Evolutionary conservation across 352 stramenopile species (phyloP).

Genomic region (Globisporangium viniferum): DNA sequence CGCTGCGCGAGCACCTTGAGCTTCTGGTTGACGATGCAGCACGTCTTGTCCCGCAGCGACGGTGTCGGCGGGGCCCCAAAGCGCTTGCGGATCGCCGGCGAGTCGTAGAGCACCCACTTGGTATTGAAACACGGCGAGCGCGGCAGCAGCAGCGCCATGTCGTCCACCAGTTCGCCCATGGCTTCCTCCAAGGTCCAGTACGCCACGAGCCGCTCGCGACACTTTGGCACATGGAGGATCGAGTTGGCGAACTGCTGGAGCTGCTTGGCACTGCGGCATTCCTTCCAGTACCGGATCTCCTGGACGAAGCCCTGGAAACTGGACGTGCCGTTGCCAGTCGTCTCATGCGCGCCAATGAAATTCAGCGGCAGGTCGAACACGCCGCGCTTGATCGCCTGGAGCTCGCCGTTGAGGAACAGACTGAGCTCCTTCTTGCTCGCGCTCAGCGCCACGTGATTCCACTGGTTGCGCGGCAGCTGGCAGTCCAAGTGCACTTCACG

Average conservation of each 20-base stretch:
- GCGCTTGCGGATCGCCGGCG: conserved; percentile 31
- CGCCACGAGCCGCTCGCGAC: conserved; percentile 28
- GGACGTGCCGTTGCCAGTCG: conserved; percentile 16
- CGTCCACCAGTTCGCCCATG: conserved; percentile 65
- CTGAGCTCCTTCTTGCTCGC: conserved; percentile 45
- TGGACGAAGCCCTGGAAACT: conserved; percentile 66
- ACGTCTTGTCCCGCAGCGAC: conserved; percentile 58
- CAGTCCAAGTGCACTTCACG: conserved; percentile 50
- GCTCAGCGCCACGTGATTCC: conserved; percentile 58
- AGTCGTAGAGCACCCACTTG: conserved; percentile 52
- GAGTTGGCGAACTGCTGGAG: conserved; percentile 28
- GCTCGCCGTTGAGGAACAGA: conserved; percentile 45
- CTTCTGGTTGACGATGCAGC: conserved; percentile 65
- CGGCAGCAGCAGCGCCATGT: conserved; percentile 56
- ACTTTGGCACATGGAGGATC: conserved; percentile 43
- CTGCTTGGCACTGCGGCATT: conserved; percentile 23
- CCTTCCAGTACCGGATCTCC: conserved; percentile 68
- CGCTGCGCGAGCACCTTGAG: conserved; percentile 62
- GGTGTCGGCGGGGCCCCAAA: conserved; percentile 59
- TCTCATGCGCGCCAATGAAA: conserved; percentile 31
- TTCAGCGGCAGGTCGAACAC: conserved; percentile 58
- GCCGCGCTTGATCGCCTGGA: conserved; percentile 37
- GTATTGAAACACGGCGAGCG: conserved; percentile 44
- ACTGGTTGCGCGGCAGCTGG: conserved; percentile 41
- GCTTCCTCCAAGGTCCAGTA: conserved; percentile 84